Evolutionary conservation across 352 stramenopile genomes (phyloP), one percentile per base, ranked within the genome.

Genomic region (Globisporangium lucens): DNA sequence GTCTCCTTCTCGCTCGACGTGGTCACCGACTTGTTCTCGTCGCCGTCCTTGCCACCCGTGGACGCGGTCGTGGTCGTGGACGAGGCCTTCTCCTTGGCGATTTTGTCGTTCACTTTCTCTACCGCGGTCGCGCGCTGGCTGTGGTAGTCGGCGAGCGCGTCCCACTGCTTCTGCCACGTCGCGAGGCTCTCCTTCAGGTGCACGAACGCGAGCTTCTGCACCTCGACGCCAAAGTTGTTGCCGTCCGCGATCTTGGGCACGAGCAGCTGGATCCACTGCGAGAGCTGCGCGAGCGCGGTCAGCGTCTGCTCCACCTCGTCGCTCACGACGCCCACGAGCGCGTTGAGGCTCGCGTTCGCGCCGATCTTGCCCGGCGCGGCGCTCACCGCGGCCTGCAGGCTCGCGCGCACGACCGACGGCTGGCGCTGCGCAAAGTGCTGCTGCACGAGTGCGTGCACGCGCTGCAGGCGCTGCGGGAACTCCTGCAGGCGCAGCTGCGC

Each of bases 171-270:
- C 72, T 93, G 85, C 70, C 85, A 89, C 67, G 77, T 80, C 15
- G 86, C 82, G 35, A 75, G 57, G 41, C 75, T 78, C 63, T 90
- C 80, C 63, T 89, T 93, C 7, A 95, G 58, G 62, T 90, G 78
- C 71, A 86, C 72, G 72, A 73, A 83, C 36, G 85, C 82, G 62
- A 84, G 80, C 71, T 91, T 90, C 70, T 95, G 87, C 73, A 95
- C 87, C 67, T 95, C 87, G 52, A 95, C 87, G 64, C 87, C 87
- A 76, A 95, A 95, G 73, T 95, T 95, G 77, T 95, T 95, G 72
- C 87, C 87, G 68, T 95, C 87, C 38, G 81, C 82, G 57, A 93
- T 79, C 69, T 85, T 86, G 35, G 87, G 87, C 49, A 93, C 81
- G 30, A 85, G 78, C 63, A 95, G 71, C 63, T 87, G 76, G 46